Evolutionary conservation across 2,329 filamentous ascomycete species (phyloP), one percentile per base, ranked within the genome.

Genomic region (Niveomyces coronatus): DNA sequence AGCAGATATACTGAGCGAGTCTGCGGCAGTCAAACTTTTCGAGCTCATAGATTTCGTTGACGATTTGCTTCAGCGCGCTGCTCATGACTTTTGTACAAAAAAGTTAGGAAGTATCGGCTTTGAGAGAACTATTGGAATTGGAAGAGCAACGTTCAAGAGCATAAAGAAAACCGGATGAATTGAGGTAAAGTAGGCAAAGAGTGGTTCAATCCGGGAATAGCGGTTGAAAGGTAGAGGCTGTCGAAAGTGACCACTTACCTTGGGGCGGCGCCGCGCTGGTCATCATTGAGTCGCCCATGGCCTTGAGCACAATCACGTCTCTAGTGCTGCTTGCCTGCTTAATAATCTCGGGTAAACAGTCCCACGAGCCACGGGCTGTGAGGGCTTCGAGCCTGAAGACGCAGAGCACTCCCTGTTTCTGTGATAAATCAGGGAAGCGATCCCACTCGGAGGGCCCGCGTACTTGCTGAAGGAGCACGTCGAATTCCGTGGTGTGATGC

Each of bases 321-420:
- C 58, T 55, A 40, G 67, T 74, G 1, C 49, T 37, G 5, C 57
- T 58, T 1, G 69, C 67, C 37, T 64, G 68, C 38, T 68, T 51
- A 16, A 91, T 69, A 7, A 86, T 72, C 13, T 62, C 56, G 5
- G 67, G 62, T 2, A 93, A 61, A 26, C 74, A 68, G 30, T 82
- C 71, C 81, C 80, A 91, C 15, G 71, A 66, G 42, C 76, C 71
- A 4, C 91, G 63, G 22, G 66, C 68, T 27, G 83, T 61, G 0
- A 80, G 76, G 3, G 77, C 81, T 61, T 94, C 87, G 44, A 94
- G 83, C 46, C 91, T 82, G 46, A 88, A 84, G 1, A 82, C 75
- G 7, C 85, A 63, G 14, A 94, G 59, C 3, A 76, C 71, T 5
- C 78, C 68, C 24, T 82, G 62, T 50, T 86, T 88, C 2, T 61